These are phyloP conservation scores for Oryza meyeriana DNA, from an alignment of 176 grass and related monocot genomes.

Conservation along the genomic window DNA sequence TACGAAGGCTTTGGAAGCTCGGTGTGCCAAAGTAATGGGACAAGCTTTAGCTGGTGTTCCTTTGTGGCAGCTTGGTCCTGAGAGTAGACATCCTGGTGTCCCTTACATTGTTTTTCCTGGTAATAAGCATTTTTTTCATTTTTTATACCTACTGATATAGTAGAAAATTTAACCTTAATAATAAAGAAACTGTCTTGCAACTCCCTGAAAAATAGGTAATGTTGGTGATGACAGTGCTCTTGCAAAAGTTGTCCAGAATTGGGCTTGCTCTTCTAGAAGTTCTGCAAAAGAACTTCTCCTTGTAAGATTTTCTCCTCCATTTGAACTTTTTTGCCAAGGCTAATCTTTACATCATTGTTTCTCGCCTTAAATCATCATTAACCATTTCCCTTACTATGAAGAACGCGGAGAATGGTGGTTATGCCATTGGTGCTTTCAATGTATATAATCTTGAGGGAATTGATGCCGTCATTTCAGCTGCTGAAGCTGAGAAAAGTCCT, in stretches of 20 bases:
- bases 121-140: slow-evolving; percentile 35
- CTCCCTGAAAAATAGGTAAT: slow-evolving; percentile 63
- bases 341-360: slow-evolving; percentile 29
- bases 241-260: slow-evolving; percentile 76
- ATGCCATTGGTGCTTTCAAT: slow-evolving; percentile 98
- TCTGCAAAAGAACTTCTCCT: slow-evolving; percentile 77
- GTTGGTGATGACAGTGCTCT: slow-evolving; percentile 86
- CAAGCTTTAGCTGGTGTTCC: slow-evolving; percentile 94
- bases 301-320: slow-evolving; percentile 53
- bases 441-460: slow-evolving; percentile 94
- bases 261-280: slow-evolving; percentile 62
- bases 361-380: slow-evolving; percentile 20
- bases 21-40: slow-evolving; percentile 78
- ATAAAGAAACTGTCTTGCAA: slow-evolving; percentile 24
- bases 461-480: slow-evolving; percentile 91
- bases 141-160: slow-evolving; percentile 6
- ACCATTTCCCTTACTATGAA: slow-evolving; percentile 43
- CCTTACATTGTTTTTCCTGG: slow-evolving; percentile 99
- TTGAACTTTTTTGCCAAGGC: slow-evolving; percentile 5
- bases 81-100: slow-evolving; percentile 90
- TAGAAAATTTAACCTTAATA: slow-evolving; percentile 28
- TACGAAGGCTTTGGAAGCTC: slow-evolving; percentile 96
- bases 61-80: slow-evolving; percentile 92
- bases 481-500: slow-evolving; percentile 86
- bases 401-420: slow-evolving; percentile 81